These are phyloP conservation scores for Emergomyces pasteurianus DNA, from an alignment of 2,329 filamentous ascomycete genomes.

Conservation along the genomic window DNA sequence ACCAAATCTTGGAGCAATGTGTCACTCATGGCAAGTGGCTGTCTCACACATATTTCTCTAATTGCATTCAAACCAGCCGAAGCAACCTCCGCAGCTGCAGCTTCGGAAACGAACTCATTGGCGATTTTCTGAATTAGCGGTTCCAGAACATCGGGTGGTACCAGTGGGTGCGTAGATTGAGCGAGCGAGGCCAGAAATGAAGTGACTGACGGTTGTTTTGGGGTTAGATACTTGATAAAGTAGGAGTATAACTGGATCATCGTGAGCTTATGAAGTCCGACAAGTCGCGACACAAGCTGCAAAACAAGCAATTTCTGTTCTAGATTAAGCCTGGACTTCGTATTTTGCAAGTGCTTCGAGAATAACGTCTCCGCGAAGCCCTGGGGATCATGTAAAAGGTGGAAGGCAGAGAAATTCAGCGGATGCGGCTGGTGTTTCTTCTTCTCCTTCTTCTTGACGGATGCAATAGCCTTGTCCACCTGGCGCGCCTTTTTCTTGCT, in stretches of 20 bases:
- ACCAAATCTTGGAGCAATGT: slow-evolving; percentile 92
- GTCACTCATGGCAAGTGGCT: slow-evolving; percentile 92
- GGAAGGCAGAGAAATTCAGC: slow-evolving; percentile 91
- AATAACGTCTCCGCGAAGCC: slow-evolving; percentile 86
- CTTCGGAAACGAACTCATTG: slow-evolving; percentile 96
- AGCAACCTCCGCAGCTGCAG: slow-evolving; percentile 77
- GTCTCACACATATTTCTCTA: slow-evolving; percentile 80
- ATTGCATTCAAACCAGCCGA: slow-evolving; percentile 90
- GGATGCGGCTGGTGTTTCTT: slow-evolving; percentile 81
- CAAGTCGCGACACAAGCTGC: slow-evolving; percentile 78
- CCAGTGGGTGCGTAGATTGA: slow-evolving; percentile 79
- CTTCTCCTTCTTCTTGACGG: slow-evolving; percentile 68
- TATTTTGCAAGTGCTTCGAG: slow-evolving; percentile 77
- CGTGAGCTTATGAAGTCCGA: slow-evolving; percentile 85
- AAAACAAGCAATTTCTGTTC: slow-evolving; percentile 85
- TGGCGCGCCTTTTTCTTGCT: slow-evolving; percentile 72
- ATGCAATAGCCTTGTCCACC: slow-evolving; percentile 69
- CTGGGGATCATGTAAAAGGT: slow-evolving; percentile 87
- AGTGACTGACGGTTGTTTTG: slow-evolving; percentile 78
- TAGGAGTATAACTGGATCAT: slow-evolving; percentile 89
- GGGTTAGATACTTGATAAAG: slow-evolving; percentile 85
- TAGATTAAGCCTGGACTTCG: slow-evolving; percentile 70
- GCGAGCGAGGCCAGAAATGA: slow-evolving; percentile 86
- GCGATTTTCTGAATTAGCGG: slow-evolving; percentile 90
- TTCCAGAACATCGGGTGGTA: slow-evolving; percentile 85